phyloP scores from a whole-genome alignment of 2,329 filamentous ascomycete species.

The Aureobasidium sp. region DNA sequence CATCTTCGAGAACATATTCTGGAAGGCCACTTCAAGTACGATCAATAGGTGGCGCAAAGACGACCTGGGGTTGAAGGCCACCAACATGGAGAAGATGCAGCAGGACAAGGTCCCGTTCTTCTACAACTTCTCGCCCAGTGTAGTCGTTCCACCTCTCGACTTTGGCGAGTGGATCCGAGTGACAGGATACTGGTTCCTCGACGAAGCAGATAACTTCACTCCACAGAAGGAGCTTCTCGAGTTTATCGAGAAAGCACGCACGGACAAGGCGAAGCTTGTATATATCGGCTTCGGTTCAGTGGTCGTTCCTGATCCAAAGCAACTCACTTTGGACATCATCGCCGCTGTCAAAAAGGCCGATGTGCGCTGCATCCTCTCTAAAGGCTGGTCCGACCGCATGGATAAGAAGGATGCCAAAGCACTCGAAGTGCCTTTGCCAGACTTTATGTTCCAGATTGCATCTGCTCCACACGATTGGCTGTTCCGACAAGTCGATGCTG shows the following conservation, averaged over 20 bases:
- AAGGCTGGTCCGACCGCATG: conserved; percentile 90
- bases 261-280: conserved; percentile 81
- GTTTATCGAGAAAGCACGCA: conserved; percentile 77
- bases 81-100: conserved; percentile 82
- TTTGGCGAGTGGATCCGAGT: conserved; percentile 97
- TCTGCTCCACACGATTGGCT: conserved; percentile 95
- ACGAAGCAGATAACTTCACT: conserved; percentile 61
- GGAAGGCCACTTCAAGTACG: conserved; percentile 85
- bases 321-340: conserved; percentile 86
- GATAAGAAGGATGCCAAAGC: conserved; percentile 49
- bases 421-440: conserved; percentile 60
- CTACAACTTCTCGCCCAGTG: conserved; percentile 91
- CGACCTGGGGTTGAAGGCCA: conserved; percentile 68
- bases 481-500: conserved; percentile 87
- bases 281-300: conserved; percentile 98
- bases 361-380: conserved; percentile 88
- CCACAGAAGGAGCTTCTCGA: conserved; percentile 66
- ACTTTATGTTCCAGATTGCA: conserved; percentile 72
- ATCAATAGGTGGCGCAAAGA: conserved; percentile 89
- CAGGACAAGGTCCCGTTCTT: conserved; percentile 96
- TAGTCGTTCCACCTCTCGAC: conserved; percentile 89
- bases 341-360: conserved; percentile 86
- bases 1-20: conserved; percentile 94
- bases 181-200: conserved; percentile 96
- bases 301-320: conserved; percentile 79